These are phyloP conservation scores for Tricholomella constricta DNA, from an alignment of 768 basidiomycete species.

Conservation along the genomic window DNA sequence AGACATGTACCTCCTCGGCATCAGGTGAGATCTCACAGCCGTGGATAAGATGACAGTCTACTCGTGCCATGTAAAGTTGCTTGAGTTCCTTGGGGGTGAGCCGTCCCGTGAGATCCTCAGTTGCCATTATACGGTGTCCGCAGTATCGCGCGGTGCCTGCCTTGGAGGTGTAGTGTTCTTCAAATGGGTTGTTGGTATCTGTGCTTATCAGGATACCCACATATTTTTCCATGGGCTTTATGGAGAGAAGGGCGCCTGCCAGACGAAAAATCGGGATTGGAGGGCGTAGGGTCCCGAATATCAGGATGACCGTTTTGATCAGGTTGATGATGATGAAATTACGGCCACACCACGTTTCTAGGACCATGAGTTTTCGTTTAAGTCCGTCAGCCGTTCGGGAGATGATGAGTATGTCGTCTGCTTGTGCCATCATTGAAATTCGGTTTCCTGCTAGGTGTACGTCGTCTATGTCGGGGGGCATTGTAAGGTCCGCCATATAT, in stretches of 20 bases:
- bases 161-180: no score
- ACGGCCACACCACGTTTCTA: conserved; percentile 22
- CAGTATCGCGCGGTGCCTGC: no score
- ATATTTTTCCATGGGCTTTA: no score
- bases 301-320: conserved; percentile 3
- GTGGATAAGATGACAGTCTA: conserved; percentile 25
- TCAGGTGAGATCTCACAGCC: conserved; percentile 23
- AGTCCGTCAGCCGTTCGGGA: conserved; percentile 18
- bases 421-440: conserved; percentile 26
- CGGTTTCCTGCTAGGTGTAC: neutral
- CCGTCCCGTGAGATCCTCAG: conserved; percentile 16
- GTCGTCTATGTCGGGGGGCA: neutral
- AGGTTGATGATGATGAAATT: conserved; percentile 29
- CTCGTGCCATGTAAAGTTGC: conserved; percentile 20
- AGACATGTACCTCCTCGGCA: conserved; percentile 5
- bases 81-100: conserved; percentile 16
- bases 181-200: no score
- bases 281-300: neutral
- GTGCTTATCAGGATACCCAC: no score
- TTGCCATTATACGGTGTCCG: conserved; percentile 16
- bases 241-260: no score
- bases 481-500: conserved; percentile 5
- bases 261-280: no score
- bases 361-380: conserved; percentile 17
- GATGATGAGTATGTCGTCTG: conserved; percentile 27